Percentiles rank a stretch among this genome's conserved stretches.
Conservation (phyloP, 2,329 filamentous ascomycete species). For the Fusarium miscanthi region DNA sequence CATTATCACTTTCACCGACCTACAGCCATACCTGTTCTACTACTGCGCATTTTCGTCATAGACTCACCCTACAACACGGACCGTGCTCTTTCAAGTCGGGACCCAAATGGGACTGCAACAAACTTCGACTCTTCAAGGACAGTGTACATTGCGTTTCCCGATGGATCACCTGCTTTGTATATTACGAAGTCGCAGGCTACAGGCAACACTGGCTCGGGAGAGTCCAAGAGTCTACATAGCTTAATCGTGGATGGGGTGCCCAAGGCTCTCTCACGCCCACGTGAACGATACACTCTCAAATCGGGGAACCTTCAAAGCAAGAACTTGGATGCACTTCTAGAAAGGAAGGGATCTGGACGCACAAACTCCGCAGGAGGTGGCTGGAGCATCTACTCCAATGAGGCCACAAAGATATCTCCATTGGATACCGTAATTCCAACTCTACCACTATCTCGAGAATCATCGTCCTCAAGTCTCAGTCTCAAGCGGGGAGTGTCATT, state of each 20-base stretch:
- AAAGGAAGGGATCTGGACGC: conserved; percentile 75
- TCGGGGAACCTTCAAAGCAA: conserved; percentile 76
- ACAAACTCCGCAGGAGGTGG: conserved; percentile 79
- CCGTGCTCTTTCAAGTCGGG: conserved; percentile 55
- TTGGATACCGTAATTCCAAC: conserved; percentile 63
- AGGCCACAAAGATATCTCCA: conserved; percentile 64
- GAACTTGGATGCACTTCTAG: conserved; percentile 76
- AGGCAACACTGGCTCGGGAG: conserved; percentile 56
- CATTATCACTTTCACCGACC: conserved; percentile 85
- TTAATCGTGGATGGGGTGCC: conserved; percentile 83
- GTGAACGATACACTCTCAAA: conserved; percentile 76
- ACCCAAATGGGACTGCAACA: conserved; percentile 50
- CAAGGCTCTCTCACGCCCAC: conserved; percentile 81
- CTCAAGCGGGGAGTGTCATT: conserved; percentile 46
- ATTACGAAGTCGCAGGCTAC: conserved; percentile 64
- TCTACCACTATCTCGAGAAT: conserved; percentile 56
- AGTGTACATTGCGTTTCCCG: conserved; percentile 84
- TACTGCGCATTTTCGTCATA: conserved; percentile 82
- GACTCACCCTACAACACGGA: conserved; percentile 82
- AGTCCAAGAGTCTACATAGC: conserved; percentile 73
- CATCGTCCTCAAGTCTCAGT: conserved; percentile 44
- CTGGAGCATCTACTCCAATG: conserved; percentile 82
- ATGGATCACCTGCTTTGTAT: conserved; percentile 81
- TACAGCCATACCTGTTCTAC: conserved; percentile 72
- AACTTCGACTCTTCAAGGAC: conserved; percentile 74